These are phyloP conservation scores for Nakaseomyces delphensis DNA, from an alignment of 1,139 yeast genomes.

Conservation along the genomic window DNA sequence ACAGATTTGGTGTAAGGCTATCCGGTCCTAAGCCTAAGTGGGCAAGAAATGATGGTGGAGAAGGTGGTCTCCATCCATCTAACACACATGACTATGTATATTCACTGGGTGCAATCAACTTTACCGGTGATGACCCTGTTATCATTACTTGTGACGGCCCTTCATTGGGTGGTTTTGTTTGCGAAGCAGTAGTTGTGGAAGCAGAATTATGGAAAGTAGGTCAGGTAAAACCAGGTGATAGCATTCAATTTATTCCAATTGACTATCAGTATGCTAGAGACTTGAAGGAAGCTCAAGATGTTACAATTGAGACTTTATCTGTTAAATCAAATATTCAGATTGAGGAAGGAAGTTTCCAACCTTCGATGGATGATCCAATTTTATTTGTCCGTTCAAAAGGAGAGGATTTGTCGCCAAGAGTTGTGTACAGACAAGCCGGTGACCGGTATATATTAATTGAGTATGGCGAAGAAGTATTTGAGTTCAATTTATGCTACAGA, in stretches of 20 bases:
- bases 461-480: slow-evolving; percentile 83
- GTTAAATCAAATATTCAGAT: not conserved
- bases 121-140: slow-evolving; percentile 98
- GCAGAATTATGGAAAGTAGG: slow-evolving; percentile 99
- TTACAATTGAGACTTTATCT: slow-evolving; percentile 36
- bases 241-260: slow-evolving; percentile 71
- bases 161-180: slow-evolving; percentile 92
- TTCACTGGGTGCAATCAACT: slow-evolving; percentile 91
- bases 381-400: slow-evolving; percentile 41
- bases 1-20: slow-evolving; percentile 89
- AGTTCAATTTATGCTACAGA: slow-evolving; percentile 75
- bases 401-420: slow-evolving; percentile 52
- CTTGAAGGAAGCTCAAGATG: slow-evolving; percentile 54
- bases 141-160: slow-evolving; percentile 96
- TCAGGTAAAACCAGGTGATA: slow-evolving; percentile 91
- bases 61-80: slow-evolving; percentile 95
- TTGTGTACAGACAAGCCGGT: slow-evolving; percentile 92
- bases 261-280: slow-evolving; percentile 57
- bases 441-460: slow-evolving; percentile 86
- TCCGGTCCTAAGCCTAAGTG: slow-evolving; percentile 94
- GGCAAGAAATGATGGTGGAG: slow-evolving; percentile 98
- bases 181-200: slow-evolving; percentile 90
- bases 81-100: slow-evolving; percentile 96
- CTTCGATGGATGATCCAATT: slow-evolving; percentile 38
- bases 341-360: slow-evolving; percentile 13